Evolutionary conservation across 305 asterid genomes (phyloP).

Genomic region (Fraxinus sp.): DNA sequence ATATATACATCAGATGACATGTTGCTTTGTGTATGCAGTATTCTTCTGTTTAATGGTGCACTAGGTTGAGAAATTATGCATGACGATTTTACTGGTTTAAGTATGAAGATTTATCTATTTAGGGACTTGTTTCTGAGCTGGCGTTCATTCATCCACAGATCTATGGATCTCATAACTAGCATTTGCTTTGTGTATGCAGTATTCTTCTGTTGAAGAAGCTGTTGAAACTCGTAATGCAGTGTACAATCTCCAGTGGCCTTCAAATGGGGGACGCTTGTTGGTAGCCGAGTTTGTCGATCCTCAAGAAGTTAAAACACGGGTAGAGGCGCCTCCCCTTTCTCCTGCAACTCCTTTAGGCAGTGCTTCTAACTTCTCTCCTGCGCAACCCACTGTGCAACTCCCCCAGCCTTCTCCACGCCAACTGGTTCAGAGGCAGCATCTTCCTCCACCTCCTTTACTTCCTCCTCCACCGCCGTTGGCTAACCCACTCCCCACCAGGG

Average conservation of each 20-base stretch:
- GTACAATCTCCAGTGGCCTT: constrained; percentile 88
- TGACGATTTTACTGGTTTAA: neutral
- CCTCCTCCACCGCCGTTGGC: constrained; percentile 45
- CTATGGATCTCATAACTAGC: constrained; percentile 4
- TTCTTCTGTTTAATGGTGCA: constrained; percentile 41
- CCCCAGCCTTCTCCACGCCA: constrained; percentile 56
- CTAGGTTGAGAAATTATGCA: neutral
- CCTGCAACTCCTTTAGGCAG: constrained; percentile 41
- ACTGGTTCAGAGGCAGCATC: constrained; percentile 45
- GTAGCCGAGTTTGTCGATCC: constrained; percentile 86
- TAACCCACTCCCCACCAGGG: constrained; percentile 40
- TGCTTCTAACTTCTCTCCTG: constrained; percentile 19
- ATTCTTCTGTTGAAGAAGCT: constrained; percentile 83
- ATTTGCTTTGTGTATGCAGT: constrained; percentile 47
- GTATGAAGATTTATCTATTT: neutral
- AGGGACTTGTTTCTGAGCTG: constrained; percentile 4
- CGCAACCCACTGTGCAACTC: constrained; percentile 27
- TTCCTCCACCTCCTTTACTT: constrained; percentile 51
- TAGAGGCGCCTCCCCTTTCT: constrained; percentile 54
- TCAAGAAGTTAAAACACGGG: constrained; percentile 63
- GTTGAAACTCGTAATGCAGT: constrained; percentile 79
- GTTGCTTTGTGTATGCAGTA: constrained; percentile 47
- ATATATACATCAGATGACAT: neutral
- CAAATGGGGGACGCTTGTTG: constrained; percentile 73
- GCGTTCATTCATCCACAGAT: neutral